Conservation (phyloP, 345 rosid species). For the Eucalyptus brandiana region DNA sequence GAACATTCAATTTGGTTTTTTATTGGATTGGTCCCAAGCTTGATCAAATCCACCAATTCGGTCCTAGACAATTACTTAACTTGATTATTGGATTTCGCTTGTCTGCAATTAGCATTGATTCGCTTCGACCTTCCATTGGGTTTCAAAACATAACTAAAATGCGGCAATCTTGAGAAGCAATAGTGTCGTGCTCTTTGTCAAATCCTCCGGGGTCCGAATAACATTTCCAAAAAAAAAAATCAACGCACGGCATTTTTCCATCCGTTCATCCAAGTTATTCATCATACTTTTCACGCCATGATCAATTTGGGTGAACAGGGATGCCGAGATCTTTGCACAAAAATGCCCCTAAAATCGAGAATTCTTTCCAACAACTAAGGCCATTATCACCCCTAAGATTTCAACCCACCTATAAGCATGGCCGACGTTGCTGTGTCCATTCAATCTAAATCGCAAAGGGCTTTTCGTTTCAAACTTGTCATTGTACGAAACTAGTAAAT, state of each 20-base stretch:
- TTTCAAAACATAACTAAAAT: not conserved
- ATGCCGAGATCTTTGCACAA: not conserved
- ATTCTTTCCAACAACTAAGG: not conserved
- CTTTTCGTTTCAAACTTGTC: not conserved
- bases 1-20: not conserved
- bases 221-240: not conserved
- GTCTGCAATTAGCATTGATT: not conserved
- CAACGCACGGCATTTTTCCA: not conserved
- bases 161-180: not conserved
- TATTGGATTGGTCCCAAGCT: not conserved
- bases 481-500: not conserved
- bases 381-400: not conserved
- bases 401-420: not conserved
- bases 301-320: not conserved
- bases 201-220: not conserved
- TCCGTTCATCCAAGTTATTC: not conserved
- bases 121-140: not conserved
- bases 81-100: not conserved
- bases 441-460: not conserved
- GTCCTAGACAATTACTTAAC: not conserved
- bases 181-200: not conserved
- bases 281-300: not conserved
- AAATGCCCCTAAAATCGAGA: not conserved
- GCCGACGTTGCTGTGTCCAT: not conserved
- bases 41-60: not conserved